Evolutionary conservation across 345 rosid species (phyloP).

Genomic region (Linum trigynum): DNA sequence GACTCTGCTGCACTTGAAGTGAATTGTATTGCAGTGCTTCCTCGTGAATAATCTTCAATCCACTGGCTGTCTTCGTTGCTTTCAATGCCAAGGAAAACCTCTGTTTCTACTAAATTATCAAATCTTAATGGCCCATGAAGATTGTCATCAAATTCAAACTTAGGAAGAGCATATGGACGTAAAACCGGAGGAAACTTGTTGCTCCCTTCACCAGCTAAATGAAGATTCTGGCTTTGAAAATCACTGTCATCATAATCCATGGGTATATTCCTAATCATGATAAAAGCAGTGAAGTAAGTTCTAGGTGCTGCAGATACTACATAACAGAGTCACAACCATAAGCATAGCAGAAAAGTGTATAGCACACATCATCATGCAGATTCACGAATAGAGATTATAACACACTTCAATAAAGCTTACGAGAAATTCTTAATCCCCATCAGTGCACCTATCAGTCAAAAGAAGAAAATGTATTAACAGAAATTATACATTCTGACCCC

Average conservation of each 20-base stretch:
- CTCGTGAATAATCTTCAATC: conserved; percentile 83
- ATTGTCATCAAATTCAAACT: conserved; percentile 83
- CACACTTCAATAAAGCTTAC: neutral
- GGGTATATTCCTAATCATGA: conserved; percentile 52
- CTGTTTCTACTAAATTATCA: conserved; percentile 64
- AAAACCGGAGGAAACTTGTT: conserved; percentile 59
- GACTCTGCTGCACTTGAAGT: conserved; percentile 70
- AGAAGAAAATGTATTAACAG: neutral
- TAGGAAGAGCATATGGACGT: conserved; percentile 68
- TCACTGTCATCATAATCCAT: conserved; percentile 99
- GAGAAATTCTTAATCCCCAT: neutral
- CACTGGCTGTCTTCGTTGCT: conserved; percentile 74
- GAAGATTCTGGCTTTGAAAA: conserved; percentile 88
- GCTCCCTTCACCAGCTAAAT: conserved; percentile 80
- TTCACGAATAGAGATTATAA: neutral
- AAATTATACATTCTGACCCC: too few relatives aligned
- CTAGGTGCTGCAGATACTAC: neutral
- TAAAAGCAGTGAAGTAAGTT: neutral
- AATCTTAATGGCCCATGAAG: conserved; percentile 61
- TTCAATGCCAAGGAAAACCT: conserved; percentile 77
- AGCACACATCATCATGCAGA: neutral
- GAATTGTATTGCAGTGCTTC: conserved; percentile 59
- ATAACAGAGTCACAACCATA: neutral
- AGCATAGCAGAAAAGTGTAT: neutral
- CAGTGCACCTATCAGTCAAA: too few relatives aligned